phyloP scores from a whole-genome alignment of 2,329 filamentous ascomycete species.

The Lasiodiplodia hormozganensis region DNA sequence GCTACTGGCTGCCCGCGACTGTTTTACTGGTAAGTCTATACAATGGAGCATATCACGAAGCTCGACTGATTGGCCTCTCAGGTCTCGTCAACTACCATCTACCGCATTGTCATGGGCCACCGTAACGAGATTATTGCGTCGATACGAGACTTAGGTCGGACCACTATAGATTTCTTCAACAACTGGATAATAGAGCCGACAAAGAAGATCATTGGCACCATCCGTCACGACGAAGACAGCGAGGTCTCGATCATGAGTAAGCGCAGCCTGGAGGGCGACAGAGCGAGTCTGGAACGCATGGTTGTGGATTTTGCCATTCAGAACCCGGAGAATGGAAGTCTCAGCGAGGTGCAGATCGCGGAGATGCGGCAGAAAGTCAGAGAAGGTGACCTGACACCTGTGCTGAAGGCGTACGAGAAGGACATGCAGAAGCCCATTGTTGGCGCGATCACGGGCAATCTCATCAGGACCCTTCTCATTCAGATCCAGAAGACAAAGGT shows the following conservation, averaged over 20 bases:
- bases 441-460: conserved; percentile 83
- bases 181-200: conserved; percentile 95
- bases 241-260: conserved; percentile 98
- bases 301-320: conserved; percentile 94
- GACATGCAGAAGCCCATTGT: conserved; percentile 83
- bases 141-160: conserved; percentile 79
- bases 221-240: conserved; percentile 88
- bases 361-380: conserved; percentile 80
- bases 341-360: conserved; percentile 73
- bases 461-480: conserved; percentile 89
- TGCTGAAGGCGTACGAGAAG: conserved; percentile 88
- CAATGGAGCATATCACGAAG: conserved; percentile 28
- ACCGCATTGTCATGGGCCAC: conserved; percentile 77
- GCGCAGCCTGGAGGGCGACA: conserved; percentile 86
- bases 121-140: conserved; percentile 80
- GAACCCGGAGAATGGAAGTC: conserved; percentile 69
- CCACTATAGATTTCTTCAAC: conserved; percentile 86
- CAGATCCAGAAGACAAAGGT: conserved; percentile 99
- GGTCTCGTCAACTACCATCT: conserved; percentile 80
- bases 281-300: conserved; percentile 94
- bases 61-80: conserved; percentile 20
- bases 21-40: conserved; percentile 58
- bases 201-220: conserved; percentile 84
- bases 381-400: conserved; percentile 91
- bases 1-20: conserved; percentile 86